These are phyloP conservation scores for Fusarium zealandicum DNA, from an alignment of 2,329 filamentous ascomycete species.

Conservation along the genomic window DNA sequence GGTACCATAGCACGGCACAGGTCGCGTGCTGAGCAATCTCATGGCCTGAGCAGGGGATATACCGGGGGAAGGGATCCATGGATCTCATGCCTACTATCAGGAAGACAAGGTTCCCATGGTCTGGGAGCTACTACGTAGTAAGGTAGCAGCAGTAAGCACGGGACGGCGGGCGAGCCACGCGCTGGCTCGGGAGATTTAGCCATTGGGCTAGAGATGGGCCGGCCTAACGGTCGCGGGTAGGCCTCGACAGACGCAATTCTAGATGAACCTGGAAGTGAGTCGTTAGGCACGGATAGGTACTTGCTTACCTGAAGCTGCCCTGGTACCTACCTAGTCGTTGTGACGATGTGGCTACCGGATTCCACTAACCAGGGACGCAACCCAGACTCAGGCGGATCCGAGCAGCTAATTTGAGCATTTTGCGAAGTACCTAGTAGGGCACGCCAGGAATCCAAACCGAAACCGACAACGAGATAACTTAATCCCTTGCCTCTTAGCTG, in stretches of 20 bases:
- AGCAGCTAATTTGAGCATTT: not conserved
- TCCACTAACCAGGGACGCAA: conserved; percentile 4
- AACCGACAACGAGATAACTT: not conserved
- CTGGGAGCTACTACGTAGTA: no score
- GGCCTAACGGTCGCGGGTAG: conserved; percentile 30
- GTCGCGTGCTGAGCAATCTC: no score
- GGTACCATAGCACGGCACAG: conserved; percentile 7
- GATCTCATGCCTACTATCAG: conserved; percentile 7
- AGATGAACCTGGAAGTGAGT: conserved; percentile 23
- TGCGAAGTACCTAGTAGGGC: not conserved
- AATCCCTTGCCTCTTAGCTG: conserved; percentile 8
- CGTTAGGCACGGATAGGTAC: conserved; percentile 15
- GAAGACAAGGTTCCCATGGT: conserved; percentile 23
- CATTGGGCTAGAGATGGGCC: conserved; percentile 23
- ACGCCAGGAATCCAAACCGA: conserved; percentile 3
- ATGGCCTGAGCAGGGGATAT: not conserved
- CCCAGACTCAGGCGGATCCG: not conserved
- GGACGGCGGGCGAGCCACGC: conserved; percentile 23
- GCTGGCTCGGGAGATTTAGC: conserved; percentile 39
- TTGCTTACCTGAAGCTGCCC: conserved; percentile 16
- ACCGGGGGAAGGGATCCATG: conserved; percentile 6
- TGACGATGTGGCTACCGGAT: conserved; percentile 10
- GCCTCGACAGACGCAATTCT: conserved; percentile 18
- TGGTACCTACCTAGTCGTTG: conserved; percentile 13
- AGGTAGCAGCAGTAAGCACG: conserved; percentile 22